phyloP scores from a whole-genome alignment of 768 basidiomycete species.

The Suillus bovinus region DNA sequence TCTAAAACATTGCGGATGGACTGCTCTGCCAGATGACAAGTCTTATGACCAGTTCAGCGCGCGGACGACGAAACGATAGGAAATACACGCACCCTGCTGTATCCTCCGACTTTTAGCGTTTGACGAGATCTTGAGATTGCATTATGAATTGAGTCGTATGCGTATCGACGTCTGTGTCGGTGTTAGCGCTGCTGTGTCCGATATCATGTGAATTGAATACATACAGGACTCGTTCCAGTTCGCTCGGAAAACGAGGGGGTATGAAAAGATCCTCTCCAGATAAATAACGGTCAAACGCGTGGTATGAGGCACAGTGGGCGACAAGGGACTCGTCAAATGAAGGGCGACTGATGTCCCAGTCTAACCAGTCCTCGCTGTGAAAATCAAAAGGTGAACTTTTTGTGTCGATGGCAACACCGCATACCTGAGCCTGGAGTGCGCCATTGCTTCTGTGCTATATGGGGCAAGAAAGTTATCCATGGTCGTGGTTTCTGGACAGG shows the following conservation, averaged over 20 bases:
- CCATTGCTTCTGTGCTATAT: slow-evolving; percentile 63
- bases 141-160: slow-evolving; percentile 74
- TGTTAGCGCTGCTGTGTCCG: slow-evolving; percentile 5
- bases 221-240: slow-evolving; percentile 67
- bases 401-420: slow-evolving; percentile 21
- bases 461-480: slow-evolving; percentile 69
- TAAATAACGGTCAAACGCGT: slow-evolving; percentile 67
- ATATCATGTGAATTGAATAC: slow-evolving; percentile 24
- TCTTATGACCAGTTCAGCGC: slow-evolving; percentile 35
- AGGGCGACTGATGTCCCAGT: slow-evolving; percentile 63
- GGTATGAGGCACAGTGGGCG: slow-evolving; percentile 68
- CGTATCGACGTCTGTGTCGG: slow-evolving; percentile 57
- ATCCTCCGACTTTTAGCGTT: slow-evolving; percentile 49
- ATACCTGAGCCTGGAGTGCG: slow-evolving; percentile 61
- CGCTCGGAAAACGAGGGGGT: slow-evolving; percentile 52
- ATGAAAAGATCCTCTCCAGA: slow-evolving; percentile 65
- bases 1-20: slow-evolving; percentile 64
- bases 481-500: neutral
- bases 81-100: slow-evolving; percentile 39
- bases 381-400: slow-evolving; percentile 15
- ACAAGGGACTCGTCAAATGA: slow-evolving; percentile 64
- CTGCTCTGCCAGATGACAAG: slow-evolving; percentile 60
- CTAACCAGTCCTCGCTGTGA: slow-evolving; percentile 54
- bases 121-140: slow-evolving; percentile 64
- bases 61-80: slow-evolving; percentile 4